A percentile compares a stretch with the other conserved stretches of the same genome.
These are phyloP conservation scores for Musa acuminata DNA, from an alignment of 176 grass and related monocot genomes.

Conservation along the genomic window DNA sequence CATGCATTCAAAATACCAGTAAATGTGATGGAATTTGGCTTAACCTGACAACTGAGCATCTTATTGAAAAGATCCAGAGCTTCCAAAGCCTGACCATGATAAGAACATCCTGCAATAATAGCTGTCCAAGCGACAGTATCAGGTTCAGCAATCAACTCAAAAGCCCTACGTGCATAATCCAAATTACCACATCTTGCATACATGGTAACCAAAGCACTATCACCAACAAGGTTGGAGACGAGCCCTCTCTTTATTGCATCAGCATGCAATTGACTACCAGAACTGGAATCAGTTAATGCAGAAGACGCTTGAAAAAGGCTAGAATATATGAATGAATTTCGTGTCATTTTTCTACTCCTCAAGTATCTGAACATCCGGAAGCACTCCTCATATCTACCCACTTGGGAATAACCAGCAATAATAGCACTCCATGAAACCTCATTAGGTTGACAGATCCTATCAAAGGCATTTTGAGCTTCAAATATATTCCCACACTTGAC, in stretches of 20 bases:
- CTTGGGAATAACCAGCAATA: conserved; percentile 22
- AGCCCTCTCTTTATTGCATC: conserved; percentile 24
- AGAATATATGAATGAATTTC: conserved; percentile 17
- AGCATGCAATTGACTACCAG: conserved; percentile 25
- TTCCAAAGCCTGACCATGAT: conserved; percentile 15
- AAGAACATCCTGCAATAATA: conserved; percentile 16
- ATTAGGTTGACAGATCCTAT: conserved; percentile 8
- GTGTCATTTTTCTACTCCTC: conserved; percentile 3
- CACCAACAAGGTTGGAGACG: conserved; percentile 10
- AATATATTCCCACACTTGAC: conserved; percentile 12
- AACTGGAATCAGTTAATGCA: conserved; percentile 17
- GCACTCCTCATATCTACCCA: conserved; percentile 16
- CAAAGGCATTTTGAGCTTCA: conserved; percentile 20
- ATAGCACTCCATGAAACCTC: conserved; percentile 26
- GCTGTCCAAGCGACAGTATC: conserved; percentile 25
- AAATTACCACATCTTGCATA: conserved; percentile 22
- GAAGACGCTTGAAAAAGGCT: conserved; percentile 17
- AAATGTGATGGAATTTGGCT: conserved; percentile 19
- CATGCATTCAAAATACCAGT: conserved; percentile 22
- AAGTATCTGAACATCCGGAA: conserved; percentile 12
- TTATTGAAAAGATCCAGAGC: conserved; percentile 15
- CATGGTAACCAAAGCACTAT: conserved; percentile 20
- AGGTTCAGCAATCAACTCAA: conserved; percentile 14
- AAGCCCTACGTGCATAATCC: conserved; percentile 16
- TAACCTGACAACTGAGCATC: conserved; percentile 4